Conservation (phyloP, 2,329 filamentous ascomycete genomes). For the Ceratocystiopsis sp. region DNA sequence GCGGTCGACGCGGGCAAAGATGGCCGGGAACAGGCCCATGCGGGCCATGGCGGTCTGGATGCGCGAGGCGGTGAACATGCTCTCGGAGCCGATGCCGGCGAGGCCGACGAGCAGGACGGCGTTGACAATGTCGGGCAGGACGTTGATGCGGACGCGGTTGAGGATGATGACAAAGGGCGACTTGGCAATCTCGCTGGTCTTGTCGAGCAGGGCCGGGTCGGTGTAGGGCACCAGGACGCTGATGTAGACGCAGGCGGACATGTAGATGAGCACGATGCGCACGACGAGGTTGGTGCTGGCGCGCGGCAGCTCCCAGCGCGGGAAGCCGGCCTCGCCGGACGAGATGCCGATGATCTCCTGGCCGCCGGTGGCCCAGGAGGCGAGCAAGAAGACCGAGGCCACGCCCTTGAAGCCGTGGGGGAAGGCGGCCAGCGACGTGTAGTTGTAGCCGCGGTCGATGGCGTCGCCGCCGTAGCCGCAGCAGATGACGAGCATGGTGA, state of each 20-base stretch:
- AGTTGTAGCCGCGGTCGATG: slow-evolving; percentile 68
- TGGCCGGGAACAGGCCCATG: slow-evolving; percentile 61
- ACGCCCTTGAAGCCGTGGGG: slow-evolving; percentile 69
- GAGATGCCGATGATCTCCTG: slow-evolving; percentile 63
- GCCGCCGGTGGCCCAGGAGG: slow-evolving; percentile 59
- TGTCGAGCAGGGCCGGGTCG: slow-evolving; percentile 43
- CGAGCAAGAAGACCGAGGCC: slow-evolving; percentile 60
- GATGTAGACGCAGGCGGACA: slow-evolving; percentile 64
- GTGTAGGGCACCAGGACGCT: slow-evolving; percentile 67
- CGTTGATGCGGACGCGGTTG: slow-evolving; percentile 61
- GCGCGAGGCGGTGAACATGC: slow-evolving; percentile 79
- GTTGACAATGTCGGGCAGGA: slow-evolving; percentile 81
- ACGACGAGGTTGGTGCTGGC: slow-evolving; percentile 91
- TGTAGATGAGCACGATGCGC: slow-evolving; percentile 82
- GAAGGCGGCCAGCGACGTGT: slow-evolving; percentile 68
- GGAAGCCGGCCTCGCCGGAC: slow-evolving; percentile 63
- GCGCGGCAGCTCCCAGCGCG: slow-evolving; percentile 63
- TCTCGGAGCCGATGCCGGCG: slow-evolving; percentile 77
- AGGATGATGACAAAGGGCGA: slow-evolving; percentile 94
- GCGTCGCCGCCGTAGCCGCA: slow-evolving; percentile 58
- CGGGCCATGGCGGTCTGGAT: slow-evolving; percentile 82
- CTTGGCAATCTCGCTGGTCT: slow-evolving; percentile 38
- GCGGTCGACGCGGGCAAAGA: slow-evolving; percentile 68
- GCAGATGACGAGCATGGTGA: slow-evolving; percentile 74
- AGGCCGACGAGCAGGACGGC: slow-evolving; percentile 85